Evolutionary conservation across 2,329 filamentous ascomycete genomes (phyloP).

Genomic region (Lachnellula subtilissima): DNA sequence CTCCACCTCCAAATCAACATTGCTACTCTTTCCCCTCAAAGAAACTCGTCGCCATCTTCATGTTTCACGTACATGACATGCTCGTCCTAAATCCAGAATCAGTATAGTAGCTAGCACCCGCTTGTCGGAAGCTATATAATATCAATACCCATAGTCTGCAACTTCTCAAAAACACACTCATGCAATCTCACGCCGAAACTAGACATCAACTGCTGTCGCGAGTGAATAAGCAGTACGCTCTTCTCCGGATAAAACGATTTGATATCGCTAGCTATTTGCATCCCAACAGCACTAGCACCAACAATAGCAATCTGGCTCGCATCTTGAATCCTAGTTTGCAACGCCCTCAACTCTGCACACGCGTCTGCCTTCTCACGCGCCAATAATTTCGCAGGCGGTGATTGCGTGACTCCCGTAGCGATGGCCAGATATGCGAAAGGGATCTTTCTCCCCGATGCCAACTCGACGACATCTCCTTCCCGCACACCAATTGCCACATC

Average conservation of each 20-base stretch:
- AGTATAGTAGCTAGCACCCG: not conserved
- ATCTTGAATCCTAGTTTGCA: conserved; percentile 31
- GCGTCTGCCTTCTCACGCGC: conserved; percentile 29
- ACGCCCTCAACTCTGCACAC: conserved; percentile 26
- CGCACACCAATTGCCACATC: conserved; percentile 31
- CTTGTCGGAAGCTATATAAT: conserved; percentile 23
- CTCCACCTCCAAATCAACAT: conserved; percentile 14
- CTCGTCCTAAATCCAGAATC: conserved; percentile 5
- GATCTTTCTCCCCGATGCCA: conserved; percentile 34
- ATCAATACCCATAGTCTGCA: conserved; percentile 36
- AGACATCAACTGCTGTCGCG: conserved; percentile 37
- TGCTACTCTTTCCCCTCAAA: conserved; percentile 9
- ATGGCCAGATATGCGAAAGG: conserved; percentile 40
- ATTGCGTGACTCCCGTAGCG: conserved; percentile 37
- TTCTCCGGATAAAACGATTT: conserved; percentile 44
- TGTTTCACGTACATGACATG: conserved; percentile 12
- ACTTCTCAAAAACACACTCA: conserved; percentile 30
- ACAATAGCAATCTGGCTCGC: conserved; percentile 31
- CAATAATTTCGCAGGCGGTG: conserved; percentile 32
- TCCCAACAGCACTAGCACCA: conserved; percentile 46
- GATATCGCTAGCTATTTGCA: conserved; percentile 45
- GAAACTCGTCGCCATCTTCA: conserved; percentile 12
- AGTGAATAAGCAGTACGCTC: conserved; percentile 44
- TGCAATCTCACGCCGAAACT: conserved; percentile 40
- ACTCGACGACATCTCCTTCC: conserved; percentile 31